A percentile compares a stretch with the other conserved stretches of the same genome.
Conservation (phyloP, 768 basidiomycete genomes). For the Leccinum longicurvipes region DNA sequence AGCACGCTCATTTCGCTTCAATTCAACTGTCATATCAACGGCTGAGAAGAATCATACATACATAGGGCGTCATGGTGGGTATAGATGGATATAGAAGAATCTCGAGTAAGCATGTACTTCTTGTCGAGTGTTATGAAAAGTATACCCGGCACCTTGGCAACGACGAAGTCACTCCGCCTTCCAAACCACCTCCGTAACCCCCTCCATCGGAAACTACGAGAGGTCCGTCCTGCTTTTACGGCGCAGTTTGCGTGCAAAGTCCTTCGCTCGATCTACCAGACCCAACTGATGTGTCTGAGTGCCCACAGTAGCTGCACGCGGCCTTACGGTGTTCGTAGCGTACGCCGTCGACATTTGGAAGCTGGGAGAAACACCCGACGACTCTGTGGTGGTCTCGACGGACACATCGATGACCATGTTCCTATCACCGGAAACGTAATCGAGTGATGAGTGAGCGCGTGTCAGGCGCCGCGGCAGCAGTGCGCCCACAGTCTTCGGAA, state of each 20-base stretch:
- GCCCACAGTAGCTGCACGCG: slow-evolving; percentile 35
- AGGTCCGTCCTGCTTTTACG: slow-evolving; percentile 33
- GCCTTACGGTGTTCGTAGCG: slow-evolving; percentile 29
- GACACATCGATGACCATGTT: slow-evolving; percentile 46
- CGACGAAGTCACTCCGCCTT: slow-evolving; percentile 14
- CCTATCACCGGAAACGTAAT: slow-evolving; percentile 30
- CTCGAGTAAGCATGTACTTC: slow-evolving; percentile 14
- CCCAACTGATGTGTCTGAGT: slow-evolving; percentile 22
- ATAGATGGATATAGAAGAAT: slow-evolving; percentile 25
- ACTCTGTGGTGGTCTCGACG: slow-evolving; percentile 40
- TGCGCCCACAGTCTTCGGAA: slow-evolving; percentile 40
- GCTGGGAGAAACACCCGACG: slow-evolving; percentile 2
- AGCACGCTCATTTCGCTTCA: slow-evolving; percentile 18
- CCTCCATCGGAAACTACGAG: slow-evolving; percentile 6
- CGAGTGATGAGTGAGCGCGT: slow-evolving; percentile 39
- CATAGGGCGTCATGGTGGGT: slow-evolving; percentile 16
- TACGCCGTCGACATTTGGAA: slow-evolving; percentile 16
- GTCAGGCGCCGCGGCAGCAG: slow-evolving; percentile 46
- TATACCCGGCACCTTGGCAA: slow-evolving; percentile 27
- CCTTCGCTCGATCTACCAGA: slow-evolving; percentile 39
- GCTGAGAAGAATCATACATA: slow-evolving; percentile 12
- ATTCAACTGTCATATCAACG: slow-evolving; percentile 13
- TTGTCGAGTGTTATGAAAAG: slow-evolving; percentile 13
- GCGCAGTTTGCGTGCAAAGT: slow-evolving; percentile 42
- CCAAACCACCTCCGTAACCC: slow-evolving; percentile 19